Base-by-base conservation (phyloP, 2,329 filamentous ascomycete genomes). In the Didymella pinodella region DNA sequence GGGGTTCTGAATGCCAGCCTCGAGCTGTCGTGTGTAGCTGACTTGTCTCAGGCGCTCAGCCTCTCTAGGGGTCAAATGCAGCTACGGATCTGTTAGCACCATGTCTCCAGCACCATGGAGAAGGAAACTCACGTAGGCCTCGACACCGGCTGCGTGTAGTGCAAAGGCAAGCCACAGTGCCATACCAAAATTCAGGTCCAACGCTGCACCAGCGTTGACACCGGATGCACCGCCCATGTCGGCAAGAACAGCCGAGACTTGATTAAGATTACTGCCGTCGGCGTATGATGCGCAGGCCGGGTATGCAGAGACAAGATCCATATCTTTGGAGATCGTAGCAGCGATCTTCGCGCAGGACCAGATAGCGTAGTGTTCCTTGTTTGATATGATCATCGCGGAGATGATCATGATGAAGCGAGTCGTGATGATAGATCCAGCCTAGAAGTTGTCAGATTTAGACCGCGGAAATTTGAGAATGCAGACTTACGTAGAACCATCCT, bases 21-120 rank as follows among this genome's bases (percentile, higher is more conserved):
- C 83, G 7, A 86, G 61, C 64, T 88, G 85, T 43, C 81, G 77
- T 67, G 85, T 80, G 64, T 85, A 86, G 6, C 82, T 85, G 1
- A 88, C 78, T n/a, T 80, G 77, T 11, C 85, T 79, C 46, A 88
- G 71, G 6, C 86, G 76, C 44, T 86, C 78, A 0, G 76, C 75
- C 65, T 88, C 86, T 12, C 71, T 78, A 0, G 85, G 84, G 0
- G 86, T 88, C 29, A 75, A 63, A 32, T 70, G 64, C 4, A 75
- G 56, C 67, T 70, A 43, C 8, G 12, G n/a, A 11, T 28, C 1
- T 16, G 34, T 54, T 16, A 54, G 54, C 31, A 2, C 2, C 4
- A 20, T 8, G 12, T 16, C 25, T 2, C 16, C 26, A 20, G 1
- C 7, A n/a, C 31, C 3, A 6, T 12, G 2, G 5, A 10, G 11